A percentile compares a stretch with the other conserved stretches of the same genome.
Evolutionary conservation across 495 filamentous ascomycete species (phyloP).

Genomic region (Annulohypoxylon nitens): DNA sequence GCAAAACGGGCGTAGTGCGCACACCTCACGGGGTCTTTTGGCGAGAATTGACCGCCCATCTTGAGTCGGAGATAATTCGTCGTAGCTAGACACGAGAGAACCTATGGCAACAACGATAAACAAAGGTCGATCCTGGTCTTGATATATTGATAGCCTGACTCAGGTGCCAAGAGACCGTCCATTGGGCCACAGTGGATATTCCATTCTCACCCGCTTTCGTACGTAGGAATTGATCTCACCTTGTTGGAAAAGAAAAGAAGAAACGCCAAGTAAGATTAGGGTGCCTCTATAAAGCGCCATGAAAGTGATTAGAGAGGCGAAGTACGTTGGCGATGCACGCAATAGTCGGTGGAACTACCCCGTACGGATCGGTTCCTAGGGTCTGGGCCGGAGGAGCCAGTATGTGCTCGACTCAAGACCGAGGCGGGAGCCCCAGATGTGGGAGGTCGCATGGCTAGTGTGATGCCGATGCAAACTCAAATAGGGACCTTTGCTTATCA

Average conservation of each 20-base stretch:
- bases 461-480: constrained; percentile 35
- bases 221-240: neutral
- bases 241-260: neutral
- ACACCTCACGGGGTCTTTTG: constrained; percentile 53
- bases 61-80: neutral
- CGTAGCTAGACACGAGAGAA: constrained; percentile 5
- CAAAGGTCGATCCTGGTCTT: neutral
- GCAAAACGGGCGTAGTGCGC: constrained; percentile 62
- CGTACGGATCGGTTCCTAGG: constrained; percentile 5
- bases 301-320: constrained; percentile 21
- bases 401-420: constrained; percentile 19
- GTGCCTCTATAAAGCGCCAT: constrained; percentile 10
- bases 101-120: neutral
- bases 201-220: neutral
- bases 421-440: constrained; percentile 18
- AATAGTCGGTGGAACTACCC: constrained; percentile 2
- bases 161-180: neutral
- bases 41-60: constrained; percentile 56
- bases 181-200: neutral
- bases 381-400: neutral
- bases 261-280: constrained; percentile 18
- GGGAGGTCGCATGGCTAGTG: constrained; percentile 24
- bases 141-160: constrained; percentile 16
- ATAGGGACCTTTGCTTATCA: constrained; percentile 25
- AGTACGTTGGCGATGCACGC: constrained; percentile 2